phyloP scores from a whole-genome alignment of 331 rosid genomes.

The Stylosanthes scabra region DNA sequence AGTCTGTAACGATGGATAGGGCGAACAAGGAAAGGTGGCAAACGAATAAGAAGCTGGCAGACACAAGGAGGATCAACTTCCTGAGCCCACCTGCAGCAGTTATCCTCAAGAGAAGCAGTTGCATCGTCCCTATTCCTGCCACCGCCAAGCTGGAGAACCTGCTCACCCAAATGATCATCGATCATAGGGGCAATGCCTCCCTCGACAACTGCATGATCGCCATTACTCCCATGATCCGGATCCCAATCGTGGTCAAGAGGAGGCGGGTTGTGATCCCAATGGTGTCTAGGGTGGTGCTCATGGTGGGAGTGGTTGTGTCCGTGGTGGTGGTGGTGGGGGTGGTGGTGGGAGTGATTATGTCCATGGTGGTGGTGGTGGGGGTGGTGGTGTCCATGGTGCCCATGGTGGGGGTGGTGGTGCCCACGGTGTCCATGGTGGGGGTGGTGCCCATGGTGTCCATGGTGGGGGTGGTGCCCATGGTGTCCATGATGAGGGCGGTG shows the following conservation, averaged over 20 bases:
- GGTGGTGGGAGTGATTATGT: too few relatives aligned
- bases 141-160: slow-evolving; percentile 24
- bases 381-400: slow-evolving; percentile 30
- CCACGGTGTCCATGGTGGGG: too few relatives aligned
- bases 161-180: neutral
- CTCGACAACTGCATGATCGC: too few relatives aligned
- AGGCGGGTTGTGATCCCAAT: too few relatives aligned
- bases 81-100: slow-evolving; percentile 79
- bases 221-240: too few relatives aligned
- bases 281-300: neutral
- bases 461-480: too few relatives aligned
- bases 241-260: too few relatives aligned
- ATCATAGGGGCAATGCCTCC: too few relatives aligned
- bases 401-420: too few relatives aligned
- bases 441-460: too few relatives aligned
- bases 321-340: slow-evolving; percentile 29
- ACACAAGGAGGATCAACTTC: slow-evolving; percentile 69
- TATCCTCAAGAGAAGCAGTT: slow-evolving; percentile 39
- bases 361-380: slow-evolving; percentile 15
- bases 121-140: neutral
- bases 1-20: slow-evolving; percentile 63
- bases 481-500: too few relatives aligned
- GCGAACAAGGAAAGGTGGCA: slow-evolving; percentile 71
- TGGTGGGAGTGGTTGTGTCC: neutral
- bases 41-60: slow-evolving; percentile 60